Evolutionary conservation across 169 alveolate species (phyloP).

Genomic region (Theileria equi): DNA sequence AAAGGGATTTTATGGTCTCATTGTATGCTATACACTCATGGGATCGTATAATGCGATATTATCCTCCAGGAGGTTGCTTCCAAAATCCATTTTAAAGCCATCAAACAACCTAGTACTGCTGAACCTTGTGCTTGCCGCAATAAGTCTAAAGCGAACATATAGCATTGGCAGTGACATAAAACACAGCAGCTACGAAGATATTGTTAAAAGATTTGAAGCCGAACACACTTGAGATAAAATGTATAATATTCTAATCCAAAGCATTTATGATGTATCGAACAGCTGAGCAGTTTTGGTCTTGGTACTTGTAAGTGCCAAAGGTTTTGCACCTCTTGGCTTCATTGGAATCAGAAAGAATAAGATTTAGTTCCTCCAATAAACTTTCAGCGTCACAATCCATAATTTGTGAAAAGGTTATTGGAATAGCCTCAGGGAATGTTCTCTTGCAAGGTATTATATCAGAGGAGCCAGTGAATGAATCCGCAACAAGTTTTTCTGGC

Average conservation of each 20-base stretch:
- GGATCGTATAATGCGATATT: slow-evolving; percentile 16
- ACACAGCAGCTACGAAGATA: neutral
- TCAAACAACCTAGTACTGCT: slow-evolving; percentile 4
- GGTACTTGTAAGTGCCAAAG: slow-evolving; percentile 46
- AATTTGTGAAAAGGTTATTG: slow-evolving; percentile 46
- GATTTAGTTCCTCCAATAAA: neutral
- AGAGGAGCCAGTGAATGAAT: neutral
- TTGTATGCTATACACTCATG: slow-evolving; percentile 25
- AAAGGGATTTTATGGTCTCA: slow-evolving; percentile 14
- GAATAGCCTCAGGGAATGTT: slow-evolving; percentile 2
- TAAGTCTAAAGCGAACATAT: neutral
- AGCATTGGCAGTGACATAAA: neutral
- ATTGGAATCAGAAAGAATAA: neutral
- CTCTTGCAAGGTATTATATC: slow-evolving; percentile 15
- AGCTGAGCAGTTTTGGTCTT: slow-evolving; percentile 57
- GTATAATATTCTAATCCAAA: too few species aligned
- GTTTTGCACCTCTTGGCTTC: slow-evolving; percentile 22
- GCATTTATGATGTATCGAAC: slow-evolving; percentile 54
- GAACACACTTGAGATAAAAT: too few species aligned
- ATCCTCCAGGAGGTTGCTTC: slow-evolving; percentile 7
- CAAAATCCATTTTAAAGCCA: slow-evolving; percentile 43
- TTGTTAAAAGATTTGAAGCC: neutral
- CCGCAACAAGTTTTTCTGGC: too few species aligned
- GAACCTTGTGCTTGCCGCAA: neutral
- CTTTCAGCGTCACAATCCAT: slow-evolving; percentile 3